These are phyloP conservation scores for Carex arenaria DNA, from an alignment of 202 grass and related monocot species.

Conservation along the genomic window DNA sequence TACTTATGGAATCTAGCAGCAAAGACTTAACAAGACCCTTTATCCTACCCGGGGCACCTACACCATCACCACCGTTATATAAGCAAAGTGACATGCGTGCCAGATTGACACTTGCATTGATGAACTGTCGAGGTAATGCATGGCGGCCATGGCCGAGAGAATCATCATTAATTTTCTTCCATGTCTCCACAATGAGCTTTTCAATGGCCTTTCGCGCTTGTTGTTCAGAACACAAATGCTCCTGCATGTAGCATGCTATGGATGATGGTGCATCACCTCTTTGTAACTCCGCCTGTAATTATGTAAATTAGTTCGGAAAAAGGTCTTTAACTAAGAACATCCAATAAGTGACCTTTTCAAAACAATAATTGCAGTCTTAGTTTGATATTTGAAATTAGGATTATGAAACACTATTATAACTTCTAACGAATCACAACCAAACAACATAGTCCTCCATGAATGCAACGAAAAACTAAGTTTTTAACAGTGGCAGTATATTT, in stretches of 20 bases:
- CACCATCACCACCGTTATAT: slow-evolving; percentile 27
- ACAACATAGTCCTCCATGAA: no score
- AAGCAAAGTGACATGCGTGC: slow-evolving; percentile 27
- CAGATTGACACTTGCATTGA: slow-evolving; percentile 23
- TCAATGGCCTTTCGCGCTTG: slow-evolving; percentile 22
- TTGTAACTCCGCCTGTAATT: slow-evolving; percentile 20
- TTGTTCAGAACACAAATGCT: slow-evolving; percentile 7
- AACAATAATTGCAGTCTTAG: no score
- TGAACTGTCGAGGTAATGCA: not conserved
- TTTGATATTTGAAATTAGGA: no score
- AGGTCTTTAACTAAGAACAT: no score
- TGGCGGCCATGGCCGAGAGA: not conserved
- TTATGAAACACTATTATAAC: not conserved
- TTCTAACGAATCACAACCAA: no score
- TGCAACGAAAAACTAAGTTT: no score
- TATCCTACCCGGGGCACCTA: slow-evolving; percentile 22
- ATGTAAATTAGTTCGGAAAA: not conserved
- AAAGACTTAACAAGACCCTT: slow-evolving; percentile 17
- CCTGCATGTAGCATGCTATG: slow-evolving; percentile 34
- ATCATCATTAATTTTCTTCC: slow-evolving; percentile 32
- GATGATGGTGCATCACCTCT: slow-evolving; percentile 41
- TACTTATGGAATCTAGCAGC: slow-evolving; percentile 20
- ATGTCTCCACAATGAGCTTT: not conserved
- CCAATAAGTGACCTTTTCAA: no score
- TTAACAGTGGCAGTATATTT: no score